Percentiles rank a stretch among this genome's conserved stretches.
Evolutionary conservation across 805 yeast genomes (phyloP).

Genomic region (Yarrowia osloensis): DNA sequence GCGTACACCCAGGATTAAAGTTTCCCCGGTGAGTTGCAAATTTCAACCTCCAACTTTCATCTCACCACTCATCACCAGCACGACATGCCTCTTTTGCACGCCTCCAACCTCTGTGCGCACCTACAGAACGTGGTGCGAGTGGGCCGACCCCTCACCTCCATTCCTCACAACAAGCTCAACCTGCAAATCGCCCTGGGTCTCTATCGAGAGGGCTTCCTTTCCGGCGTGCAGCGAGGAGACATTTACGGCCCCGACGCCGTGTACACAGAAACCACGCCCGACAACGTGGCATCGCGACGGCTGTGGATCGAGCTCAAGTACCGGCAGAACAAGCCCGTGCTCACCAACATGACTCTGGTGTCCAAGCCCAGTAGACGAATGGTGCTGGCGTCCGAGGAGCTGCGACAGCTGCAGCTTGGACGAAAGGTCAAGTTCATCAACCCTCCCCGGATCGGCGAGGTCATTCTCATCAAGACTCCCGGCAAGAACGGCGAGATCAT

Average conservation of each 20-base stretch:
- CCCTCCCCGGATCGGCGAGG: conserved; percentile 88
- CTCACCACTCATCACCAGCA: conserved; percentile 21
- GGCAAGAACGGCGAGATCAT: conserved; percentile 55
- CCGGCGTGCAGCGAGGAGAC: conserved; percentile 83
- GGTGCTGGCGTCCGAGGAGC: conserved; percentile 59
- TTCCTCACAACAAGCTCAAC: conserved; percentile 82
- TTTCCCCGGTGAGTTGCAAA: not conserved
- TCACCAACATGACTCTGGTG: conserved; percentile 68
- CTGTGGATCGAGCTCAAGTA: conserved; percentile 93
- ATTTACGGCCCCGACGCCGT: conserved; percentile 73
- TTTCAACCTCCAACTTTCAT: conserved; percentile 22
- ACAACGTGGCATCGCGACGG: conserved; percentile 80
- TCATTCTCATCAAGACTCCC: conserved; percentile 62
- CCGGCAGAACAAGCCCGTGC: conserved; percentile 74
- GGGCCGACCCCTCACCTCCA: conserved; percentile 67
- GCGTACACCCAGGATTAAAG: too few relatives aligned
- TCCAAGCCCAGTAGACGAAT: conserved; percentile 85
- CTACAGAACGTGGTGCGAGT: conserved; percentile 84
- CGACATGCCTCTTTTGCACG: conserved; percentile 80
- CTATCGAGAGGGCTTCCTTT: conserved; percentile 86
- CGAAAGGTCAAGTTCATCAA: conserved; percentile 68
- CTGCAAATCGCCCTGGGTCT: conserved; percentile 80
- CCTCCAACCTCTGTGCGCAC: conserved; percentile 85
- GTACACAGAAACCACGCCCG: conserved; percentile 70
- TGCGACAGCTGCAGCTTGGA: conserved; percentile 76